A percentile compares a stretch with the other conserved stretches of the same genome.
These are phyloP conservation scores for Oryza brachyantha DNA, from an alignment of 176 grass and related monocot genomes.

Conservation along the genomic window DNA sequence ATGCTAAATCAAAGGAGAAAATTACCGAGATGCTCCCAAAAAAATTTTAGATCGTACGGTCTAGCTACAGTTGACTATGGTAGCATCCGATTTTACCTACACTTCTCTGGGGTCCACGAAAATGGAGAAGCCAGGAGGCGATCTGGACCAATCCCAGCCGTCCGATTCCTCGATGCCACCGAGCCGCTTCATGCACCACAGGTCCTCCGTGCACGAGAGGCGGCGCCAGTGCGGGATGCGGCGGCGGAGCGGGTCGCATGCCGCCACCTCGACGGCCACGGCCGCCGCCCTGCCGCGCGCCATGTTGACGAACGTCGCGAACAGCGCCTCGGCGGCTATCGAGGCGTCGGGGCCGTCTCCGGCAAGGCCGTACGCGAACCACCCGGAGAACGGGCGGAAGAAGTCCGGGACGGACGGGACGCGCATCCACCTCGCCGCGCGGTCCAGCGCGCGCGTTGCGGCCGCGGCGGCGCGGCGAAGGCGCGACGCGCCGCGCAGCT, in stretches of 20 bases:
- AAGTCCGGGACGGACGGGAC: constrained; percentile 79
- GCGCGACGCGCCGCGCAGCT: constrained; percentile 65
- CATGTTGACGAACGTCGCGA: constrained; percentile 56
- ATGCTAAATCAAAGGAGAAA: neutral
- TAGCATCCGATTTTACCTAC: constrained; percentile 26
- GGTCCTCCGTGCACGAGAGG: constrained; percentile 72
- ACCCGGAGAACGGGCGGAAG: constrained; percentile 61
- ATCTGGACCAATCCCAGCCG: constrained; percentile 76
- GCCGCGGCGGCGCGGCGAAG: constrained; percentile 45
- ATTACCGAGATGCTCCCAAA: neutral
- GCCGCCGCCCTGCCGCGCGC: constrained; percentile 55
- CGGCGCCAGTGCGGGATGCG: constrained; percentile 77
- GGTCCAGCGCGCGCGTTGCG: constrained; percentile 57
- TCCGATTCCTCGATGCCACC: constrained; percentile 29
- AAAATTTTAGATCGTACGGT: neutral
- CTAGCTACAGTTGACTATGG: neutral
- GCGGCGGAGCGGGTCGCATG: constrained; percentile 53
- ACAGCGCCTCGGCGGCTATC: constrained; percentile 44
- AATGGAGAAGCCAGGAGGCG: constrained; percentile 51
- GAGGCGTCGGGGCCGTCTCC: constrained; percentile 47
- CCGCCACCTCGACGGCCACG: constrained; percentile 66
- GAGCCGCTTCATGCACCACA: constrained; percentile 90
- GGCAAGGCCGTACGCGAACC: constrained; percentile 88
- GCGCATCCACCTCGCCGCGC: constrained; percentile 58
- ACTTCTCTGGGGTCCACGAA: constrained; percentile 95